Percentiles rank a stretch among this genome's conserved stretches.
Conservation (phyloP, 2,329 filamentous ascomycete species). For the Tolypocladium inflatum region DNA sequence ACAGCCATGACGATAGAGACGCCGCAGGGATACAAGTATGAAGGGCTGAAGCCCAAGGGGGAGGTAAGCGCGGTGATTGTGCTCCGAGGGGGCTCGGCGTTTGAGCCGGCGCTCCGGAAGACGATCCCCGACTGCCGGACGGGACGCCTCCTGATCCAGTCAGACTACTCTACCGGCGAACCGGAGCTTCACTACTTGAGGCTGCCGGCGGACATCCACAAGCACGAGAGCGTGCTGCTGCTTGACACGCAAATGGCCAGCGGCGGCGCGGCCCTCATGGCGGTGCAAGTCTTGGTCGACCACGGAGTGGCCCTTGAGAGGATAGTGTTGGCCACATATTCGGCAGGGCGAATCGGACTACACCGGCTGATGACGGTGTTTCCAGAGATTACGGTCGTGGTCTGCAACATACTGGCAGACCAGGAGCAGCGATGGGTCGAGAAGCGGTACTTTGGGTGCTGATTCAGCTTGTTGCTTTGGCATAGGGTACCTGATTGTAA, state of each 20-base stretch:
- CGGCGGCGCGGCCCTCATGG: conserved; percentile 81
- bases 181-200: conserved; percentile 88
- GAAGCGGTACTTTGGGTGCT: conserved; percentile 84
- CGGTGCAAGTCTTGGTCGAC: conserved; percentile 89
- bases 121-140: conserved; percentile 90
- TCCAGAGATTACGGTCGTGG: conserved; percentile 76
- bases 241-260: conserved; percentile 92
- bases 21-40: conserved; percentile 59
- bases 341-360: conserved; percentile 74
- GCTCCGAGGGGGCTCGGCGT: conserved; percentile 76
- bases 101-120: conserved; percentile 79
- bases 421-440: conserved; percentile 86
- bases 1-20: conserved; percentile 55
- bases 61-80: conserved; percentile 80
- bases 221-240: conserved; percentile 73
- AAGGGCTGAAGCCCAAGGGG: conserved; percentile 61
- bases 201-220: conserved; percentile 61
- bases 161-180: conserved; percentile 73
- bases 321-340: conserved; percentile 90
- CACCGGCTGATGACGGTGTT: conserved; percentile 84
- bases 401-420: conserved; percentile 72
- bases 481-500: not conserved
- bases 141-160: conserved; percentile 84
- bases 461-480: conserved; percentile 2
- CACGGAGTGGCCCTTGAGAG: conserved; percentile 77